A percentile compares a stretch with the other conserved stretches of the same genome.
Evolutionary conservation across 352 stramenopile species (phyloP).

Genomic region (Globisporangium solare): DNA sequence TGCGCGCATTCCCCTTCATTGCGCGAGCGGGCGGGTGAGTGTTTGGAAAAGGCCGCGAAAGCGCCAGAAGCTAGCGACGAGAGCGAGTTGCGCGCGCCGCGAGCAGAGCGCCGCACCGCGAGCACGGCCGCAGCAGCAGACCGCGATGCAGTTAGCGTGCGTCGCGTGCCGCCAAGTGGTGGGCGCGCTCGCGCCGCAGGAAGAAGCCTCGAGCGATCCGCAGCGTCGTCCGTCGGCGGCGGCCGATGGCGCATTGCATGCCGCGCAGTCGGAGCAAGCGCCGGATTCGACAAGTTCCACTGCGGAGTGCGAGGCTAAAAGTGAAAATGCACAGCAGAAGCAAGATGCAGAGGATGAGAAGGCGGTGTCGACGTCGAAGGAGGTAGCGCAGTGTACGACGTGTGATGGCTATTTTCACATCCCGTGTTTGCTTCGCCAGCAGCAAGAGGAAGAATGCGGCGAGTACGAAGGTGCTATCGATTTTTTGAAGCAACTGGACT

Average conservation of each 20-base stretch:
- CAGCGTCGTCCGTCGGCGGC: not conserved
- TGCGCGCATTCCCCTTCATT: too few relatives aligned
- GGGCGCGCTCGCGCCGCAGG: not conserved
- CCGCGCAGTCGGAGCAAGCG: not conserved
- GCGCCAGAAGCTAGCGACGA: not conserved
- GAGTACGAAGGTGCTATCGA: conserved; percentile 7
- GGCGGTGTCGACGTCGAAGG: conserved; percentile 2
- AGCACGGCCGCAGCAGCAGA: conserved; percentile 7
- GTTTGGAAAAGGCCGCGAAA: too few relatives aligned
- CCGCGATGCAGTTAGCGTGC: conserved; percentile 40
- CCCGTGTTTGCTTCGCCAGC: conserved; percentile 21
- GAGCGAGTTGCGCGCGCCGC: not conserved
- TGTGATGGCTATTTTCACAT: conserved; percentile 47
- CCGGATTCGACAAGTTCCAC: not conserved
- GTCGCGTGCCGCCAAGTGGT: conserved; percentile 34
- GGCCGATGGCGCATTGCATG: not conserved
- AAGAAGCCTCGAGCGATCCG: conserved; percentile 8
- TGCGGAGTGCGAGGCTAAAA: not conserved
- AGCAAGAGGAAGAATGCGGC: not conserved
- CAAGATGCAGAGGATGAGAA: too few relatives aligned
- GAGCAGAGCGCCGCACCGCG: not conserved
- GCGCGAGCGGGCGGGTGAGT: too few relatives aligned
- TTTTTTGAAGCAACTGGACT: not conserved
- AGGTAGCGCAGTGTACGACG: conserved; percentile 20
- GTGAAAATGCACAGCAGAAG: not conserved